A percentile compares a stretch with the other conserved stretches of the same genome.
These are phyloP conservation scores for Rhododendron kiyosumense DNA, from an alignment of 148 eudicot genomes.

Conservation along the genomic window DNA sequence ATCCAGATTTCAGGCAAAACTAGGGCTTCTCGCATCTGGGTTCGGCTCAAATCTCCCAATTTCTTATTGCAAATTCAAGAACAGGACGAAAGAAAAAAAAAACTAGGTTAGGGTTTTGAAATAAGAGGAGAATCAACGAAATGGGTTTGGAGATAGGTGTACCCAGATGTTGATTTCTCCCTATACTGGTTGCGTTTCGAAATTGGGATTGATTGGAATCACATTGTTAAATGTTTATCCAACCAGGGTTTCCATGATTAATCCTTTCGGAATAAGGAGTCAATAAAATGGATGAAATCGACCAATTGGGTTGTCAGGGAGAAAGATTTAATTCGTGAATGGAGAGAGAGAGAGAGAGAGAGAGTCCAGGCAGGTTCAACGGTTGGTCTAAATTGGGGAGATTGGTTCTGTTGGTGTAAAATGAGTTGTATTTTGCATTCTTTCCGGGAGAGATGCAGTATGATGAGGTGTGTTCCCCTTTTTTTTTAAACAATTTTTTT, in stretches of 20 bases:
- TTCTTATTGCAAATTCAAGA: constrained; percentile 1
- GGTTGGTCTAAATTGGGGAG: not conserved
- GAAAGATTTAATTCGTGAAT: not conserved
- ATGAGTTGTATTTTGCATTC: not conserved
- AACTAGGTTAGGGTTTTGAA: constrained; percentile 9
- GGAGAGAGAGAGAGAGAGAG: not conserved
- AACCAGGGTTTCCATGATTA: not conserved
- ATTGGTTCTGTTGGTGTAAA: not conserved
- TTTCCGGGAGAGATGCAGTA: not conserved
- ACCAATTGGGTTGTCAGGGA: not conserved
- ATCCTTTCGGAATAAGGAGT: not conserved
- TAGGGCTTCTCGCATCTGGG: constrained; percentile 20
- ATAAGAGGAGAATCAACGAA: constrained; percentile 11
- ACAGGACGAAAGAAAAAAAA: not conserved
- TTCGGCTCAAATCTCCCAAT: not conserved
- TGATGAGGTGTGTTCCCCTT: too few species aligned
- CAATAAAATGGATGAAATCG: not conserved
- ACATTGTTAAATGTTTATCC: not conserved
- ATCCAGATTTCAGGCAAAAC: not conserved
- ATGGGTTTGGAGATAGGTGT: not conserved
- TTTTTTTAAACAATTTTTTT: too few species aligned
- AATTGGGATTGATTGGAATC: not conserved
- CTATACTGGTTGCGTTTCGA: not conserved
- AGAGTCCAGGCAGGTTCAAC: not conserved
- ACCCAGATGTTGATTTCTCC: constrained; percentile 20